A percentile compares a stretch with the other conserved stretches of the same genome.
phyloP scores from a whole-genome alignment of 2,329 filamentous ascomycete genomes.

The Bertia moriformis region DNA sequence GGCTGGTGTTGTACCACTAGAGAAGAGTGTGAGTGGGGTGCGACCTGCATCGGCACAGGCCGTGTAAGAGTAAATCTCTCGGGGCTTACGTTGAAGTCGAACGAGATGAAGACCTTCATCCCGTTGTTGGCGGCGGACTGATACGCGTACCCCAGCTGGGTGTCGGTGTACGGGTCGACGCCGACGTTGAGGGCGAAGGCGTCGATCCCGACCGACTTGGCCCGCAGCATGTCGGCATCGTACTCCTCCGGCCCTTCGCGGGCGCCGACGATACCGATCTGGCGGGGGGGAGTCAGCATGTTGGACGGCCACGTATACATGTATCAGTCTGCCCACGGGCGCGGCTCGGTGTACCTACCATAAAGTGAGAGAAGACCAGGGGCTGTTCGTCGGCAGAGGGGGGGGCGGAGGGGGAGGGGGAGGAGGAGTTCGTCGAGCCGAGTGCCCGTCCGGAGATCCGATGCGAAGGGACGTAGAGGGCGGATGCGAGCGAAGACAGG shows the following conservation, averaged over 20 bases:
- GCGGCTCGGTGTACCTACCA: slow-evolving; percentile 12
- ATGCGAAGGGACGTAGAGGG: no score
- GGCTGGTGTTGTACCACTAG: background rate
- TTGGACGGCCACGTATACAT: no score
- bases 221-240: slow-evolving; percentile 28
- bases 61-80: no score
- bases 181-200: slow-evolving; percentile 35
- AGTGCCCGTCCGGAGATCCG: no score
- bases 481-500: no score
- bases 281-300: background rate
- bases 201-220: slow-evolving; percentile 26
- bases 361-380: slow-evolving; percentile 28
- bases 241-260: slow-evolving; percentile 25
- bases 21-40: no score
- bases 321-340: background rate
- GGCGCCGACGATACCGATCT: slow-evolving; percentile 28
- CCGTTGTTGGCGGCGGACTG: slow-evolving; percentile 25
- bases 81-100: slow-evolving; percentile 43
- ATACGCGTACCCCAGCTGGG: slow-evolving; percentile 31
- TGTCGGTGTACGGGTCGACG: slow-evolving; percentile 21
- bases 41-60: no score
- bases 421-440: no score
- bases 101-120: slow-evolving; percentile 41
- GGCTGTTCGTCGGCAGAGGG: no score
- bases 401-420: no score